phyloP scores from a whole-genome alignment of 75 land plant genomes.

The Ceratopteris richardii region DNA sequence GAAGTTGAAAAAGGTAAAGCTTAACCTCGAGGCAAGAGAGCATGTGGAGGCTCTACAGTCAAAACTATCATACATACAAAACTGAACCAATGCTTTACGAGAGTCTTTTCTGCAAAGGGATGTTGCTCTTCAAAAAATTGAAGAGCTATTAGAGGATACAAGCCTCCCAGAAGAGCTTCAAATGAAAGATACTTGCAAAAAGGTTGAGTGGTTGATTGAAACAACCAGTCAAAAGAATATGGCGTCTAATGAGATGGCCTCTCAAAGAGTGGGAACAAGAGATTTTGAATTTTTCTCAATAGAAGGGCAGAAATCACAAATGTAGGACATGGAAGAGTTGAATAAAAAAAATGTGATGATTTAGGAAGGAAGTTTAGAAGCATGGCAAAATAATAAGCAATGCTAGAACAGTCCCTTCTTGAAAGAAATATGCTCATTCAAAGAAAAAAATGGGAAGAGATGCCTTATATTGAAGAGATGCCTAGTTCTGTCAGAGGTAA shows the following conservation, averaged over 20 bases:
- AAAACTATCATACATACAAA: constrained; percentile 74
- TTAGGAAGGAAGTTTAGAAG: constrained; percentile 45
- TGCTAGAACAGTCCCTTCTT: constrained; percentile 70
- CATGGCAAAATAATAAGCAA: constrained; percentile 71
- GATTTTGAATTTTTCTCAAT: background rate
- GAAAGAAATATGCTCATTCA: constrained; percentile 66
- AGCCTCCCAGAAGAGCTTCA: constrained; percentile 66
- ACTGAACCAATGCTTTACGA: constrained; percentile 65
- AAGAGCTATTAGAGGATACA: constrained; percentile 63
- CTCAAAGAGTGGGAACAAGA: background rate
- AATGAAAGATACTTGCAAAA: constrained; percentile 48
- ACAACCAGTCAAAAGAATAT: background rate
- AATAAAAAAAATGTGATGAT: constrained; percentile 49
- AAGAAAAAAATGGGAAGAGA: constrained; percentile 71
- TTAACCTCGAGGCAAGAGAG: constrained; percentile 54
- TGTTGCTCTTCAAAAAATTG: constrained; percentile 70
- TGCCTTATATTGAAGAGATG: constrained; percentile 39
- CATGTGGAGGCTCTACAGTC: constrained; percentile 75
- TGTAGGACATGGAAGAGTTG: constrained; percentile 38
- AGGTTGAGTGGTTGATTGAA: constrained; percentile 56
- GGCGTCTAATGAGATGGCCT: background rate
- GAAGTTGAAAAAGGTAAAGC: constrained; percentile 56
- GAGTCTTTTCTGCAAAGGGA: constrained; percentile 75
- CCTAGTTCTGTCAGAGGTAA: constrained; percentile 39
- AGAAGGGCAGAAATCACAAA: background rate